These are phyloP conservation scores for Rhodomyrtus psidioides DNA, from an alignment of 441 rosid species.

Conservation along the genomic window DNA sequence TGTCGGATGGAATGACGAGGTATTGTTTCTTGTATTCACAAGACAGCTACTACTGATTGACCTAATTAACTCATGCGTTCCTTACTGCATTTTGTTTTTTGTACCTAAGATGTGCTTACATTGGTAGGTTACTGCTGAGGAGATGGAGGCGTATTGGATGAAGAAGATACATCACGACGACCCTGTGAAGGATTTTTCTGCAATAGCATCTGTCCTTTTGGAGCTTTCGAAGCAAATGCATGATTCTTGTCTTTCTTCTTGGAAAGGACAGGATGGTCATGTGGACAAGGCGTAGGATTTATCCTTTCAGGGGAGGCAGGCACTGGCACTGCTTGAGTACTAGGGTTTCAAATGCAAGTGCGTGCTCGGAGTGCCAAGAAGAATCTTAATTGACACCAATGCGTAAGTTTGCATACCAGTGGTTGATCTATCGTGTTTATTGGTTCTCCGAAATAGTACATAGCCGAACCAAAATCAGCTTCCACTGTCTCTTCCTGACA, in stretches of 20 bases:
- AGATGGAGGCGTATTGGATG: constrained; percentile 93
- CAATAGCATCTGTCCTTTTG: constrained; percentile 7
- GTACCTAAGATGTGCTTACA: no score
- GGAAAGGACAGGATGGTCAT: neutral
- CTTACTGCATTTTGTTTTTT: neutral
- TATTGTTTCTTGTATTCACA: constrained; percentile 10
- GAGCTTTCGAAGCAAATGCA: neutral
- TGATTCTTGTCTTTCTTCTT: neutral
- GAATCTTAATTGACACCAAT: no score
- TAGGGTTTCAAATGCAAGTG: no score
- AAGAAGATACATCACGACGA: no score
- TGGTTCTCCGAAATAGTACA: no score
- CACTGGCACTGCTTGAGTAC: no score
- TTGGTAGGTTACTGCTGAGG: constrained; percentile 64
- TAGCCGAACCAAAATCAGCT: no score
- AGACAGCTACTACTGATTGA: neutral
- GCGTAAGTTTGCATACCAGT: neutral
- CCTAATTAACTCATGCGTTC: neutral
- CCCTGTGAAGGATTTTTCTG: constrained; percentile 78
- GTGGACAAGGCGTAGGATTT: no score
- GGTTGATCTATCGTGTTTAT: neutral
- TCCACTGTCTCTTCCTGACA: no score
- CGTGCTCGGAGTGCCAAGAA: no score
- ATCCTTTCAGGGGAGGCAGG: no score
- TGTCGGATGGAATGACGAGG: constrained; percentile 73